phyloP scores from a whole-genome alignment of 768 basidiomycete species.

The Boletales sp. region DNA sequence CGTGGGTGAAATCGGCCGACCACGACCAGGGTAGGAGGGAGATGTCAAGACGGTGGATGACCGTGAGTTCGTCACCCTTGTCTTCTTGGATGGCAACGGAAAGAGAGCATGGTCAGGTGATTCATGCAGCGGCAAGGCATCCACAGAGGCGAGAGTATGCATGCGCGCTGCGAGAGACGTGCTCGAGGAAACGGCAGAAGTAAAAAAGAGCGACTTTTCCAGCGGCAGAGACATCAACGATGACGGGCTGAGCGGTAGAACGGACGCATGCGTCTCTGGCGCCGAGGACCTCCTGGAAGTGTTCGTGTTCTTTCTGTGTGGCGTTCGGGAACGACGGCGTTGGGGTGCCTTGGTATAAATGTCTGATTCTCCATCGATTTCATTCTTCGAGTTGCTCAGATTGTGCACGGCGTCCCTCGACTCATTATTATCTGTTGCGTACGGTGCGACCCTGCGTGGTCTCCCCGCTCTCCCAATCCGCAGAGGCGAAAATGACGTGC shows the following conservation, averaged over 20 bases:
- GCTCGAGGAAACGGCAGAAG: constrained; percentile 18
- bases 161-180: constrained; percentile 11
- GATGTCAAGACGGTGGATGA: constrained; percentile 14
- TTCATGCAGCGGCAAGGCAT: not conserved
- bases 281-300: constrained; percentile 10
- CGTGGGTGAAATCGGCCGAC: not conserved
- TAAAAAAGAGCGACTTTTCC: constrained; percentile 55
- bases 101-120: constrained; percentile 17
- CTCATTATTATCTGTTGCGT: not conserved
- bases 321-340: constrained; percentile 10
- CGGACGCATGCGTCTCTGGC: constrained; percentile 31
- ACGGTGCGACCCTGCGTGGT: constrained; percentile 10
- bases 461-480: not conserved
- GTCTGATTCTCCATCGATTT: constrained; percentile 3
- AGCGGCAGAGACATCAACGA: constrained; percentile 55
- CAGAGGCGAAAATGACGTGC: not conserved
- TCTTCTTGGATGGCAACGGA: constrained; percentile 14
- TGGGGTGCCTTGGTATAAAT: constrained; percentile 17
- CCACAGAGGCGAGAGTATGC: not conserved
- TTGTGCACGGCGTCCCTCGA: not conserved
- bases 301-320: not conserved
- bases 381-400: not conserved
- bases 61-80: constrained; percentile 4
- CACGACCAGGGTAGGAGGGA: constrained; percentile 17
- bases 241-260: constrained; percentile 56